Conservation (phyloP, 805 yeast species). For the Candida krabiensis region DNA sequence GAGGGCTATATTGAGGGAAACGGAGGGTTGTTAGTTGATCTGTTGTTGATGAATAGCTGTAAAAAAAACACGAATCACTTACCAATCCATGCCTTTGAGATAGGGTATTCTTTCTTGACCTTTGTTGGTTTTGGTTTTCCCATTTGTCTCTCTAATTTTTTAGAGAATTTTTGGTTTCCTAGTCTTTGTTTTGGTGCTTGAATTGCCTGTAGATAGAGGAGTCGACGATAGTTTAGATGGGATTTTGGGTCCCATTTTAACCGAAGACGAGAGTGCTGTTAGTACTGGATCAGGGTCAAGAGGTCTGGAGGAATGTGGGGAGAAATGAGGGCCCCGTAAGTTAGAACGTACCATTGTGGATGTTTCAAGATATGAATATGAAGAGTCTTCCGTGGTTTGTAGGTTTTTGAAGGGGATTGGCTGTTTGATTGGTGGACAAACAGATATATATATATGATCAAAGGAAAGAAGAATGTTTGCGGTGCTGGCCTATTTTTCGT, state of each 20-base stretch:
- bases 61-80: constrained; percentile 28
- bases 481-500: background rate
- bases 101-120: constrained; percentile 44
- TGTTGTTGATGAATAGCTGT: constrained; percentile 7
- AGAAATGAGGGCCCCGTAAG: too few species aligned
- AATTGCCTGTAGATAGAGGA: constrained; percentile 42
- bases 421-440: too few species aligned
- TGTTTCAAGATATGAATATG: too few species aligned
- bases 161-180: constrained; percentile 84
- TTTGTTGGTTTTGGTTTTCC: constrained; percentile 62
- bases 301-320: background rate
- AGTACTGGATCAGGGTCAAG: background rate
- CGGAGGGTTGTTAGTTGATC: too few species aligned
- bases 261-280: too few species aligned
- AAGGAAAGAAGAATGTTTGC: background rate
- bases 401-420: too few species aligned
- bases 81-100: constrained; percentile 68
- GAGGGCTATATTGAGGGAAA: constrained; percentile 31
- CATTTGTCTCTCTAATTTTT: constrained; percentile 65
- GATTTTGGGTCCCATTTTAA: background rate
- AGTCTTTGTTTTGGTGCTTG: constrained; percentile 87
- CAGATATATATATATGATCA: too few species aligned
- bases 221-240: background rate
- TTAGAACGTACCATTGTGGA: too few species aligned
- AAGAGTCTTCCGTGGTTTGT: too few species aligned